Base-by-base conservation (phyloP, 495 filamentous ascomycete species). In the Hamigera avellanea region DNA sequence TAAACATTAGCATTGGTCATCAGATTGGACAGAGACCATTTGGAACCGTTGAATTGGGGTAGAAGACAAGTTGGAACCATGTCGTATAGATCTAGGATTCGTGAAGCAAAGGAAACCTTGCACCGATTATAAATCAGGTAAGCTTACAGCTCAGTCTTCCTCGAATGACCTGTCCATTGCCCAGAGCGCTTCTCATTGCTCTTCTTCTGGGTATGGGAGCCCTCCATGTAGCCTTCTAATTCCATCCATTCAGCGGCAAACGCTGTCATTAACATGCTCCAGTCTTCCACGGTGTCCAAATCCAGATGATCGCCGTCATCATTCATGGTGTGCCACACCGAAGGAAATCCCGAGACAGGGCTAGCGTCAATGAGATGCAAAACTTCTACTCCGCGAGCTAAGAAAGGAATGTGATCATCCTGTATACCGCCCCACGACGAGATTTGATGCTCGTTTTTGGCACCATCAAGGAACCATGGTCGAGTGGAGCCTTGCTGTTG, bases 221-320 rank as follows among this genome's bases (percentile, higher is more conserved):
- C 8, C 9, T 53, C 57, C 19, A 88, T 61, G 33, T 70, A 77
- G 2, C 77, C 80, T 40, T 91, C 86, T 43, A 95, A 50, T 39
- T 93, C 91, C 78, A 98, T 76, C 86, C 86, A 96, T 57, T 95
- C 91, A 0, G 79, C 83, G 28, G 80, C 73, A 69, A 96, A 98
- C 2, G 78, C 86, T 5, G 81, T 80, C 19, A 84, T 54, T 13
- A 98, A 73, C 44, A 69, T 71, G 32, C 80, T 73, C 91, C 91
- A 98, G 52, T 98, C 91, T 51, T 84, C 72, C 21, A 88, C 77
- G 0, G 85, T 93, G 9, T 76, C 67, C 46, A 81, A 57, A 59
- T 98, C 86, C 32, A 98, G 52, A 64, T 96, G 85, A 39, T 78
- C 79, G 1, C 73, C 91, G 48, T 95, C 83, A 54, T 98, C 91